These are phyloP conservation scores for Moniliella sp. DNA, from an alignment of 1,284 basidiomycete species.

Conservation along the genomic window DNA sequence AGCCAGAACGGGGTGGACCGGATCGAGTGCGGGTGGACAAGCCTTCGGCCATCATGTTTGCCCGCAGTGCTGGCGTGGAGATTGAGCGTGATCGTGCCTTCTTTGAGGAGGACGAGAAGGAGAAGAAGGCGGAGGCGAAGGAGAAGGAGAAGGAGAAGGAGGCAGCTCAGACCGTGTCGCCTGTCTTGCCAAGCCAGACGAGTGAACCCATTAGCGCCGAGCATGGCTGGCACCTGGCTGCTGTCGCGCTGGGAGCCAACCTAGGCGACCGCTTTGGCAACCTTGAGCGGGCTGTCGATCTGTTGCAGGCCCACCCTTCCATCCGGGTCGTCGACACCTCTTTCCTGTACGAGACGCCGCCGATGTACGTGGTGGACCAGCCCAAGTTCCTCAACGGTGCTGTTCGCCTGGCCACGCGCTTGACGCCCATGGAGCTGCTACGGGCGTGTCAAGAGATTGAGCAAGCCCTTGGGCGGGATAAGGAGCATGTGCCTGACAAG, in stretches of 20 bases:
- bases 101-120: constrained; percentile 13
- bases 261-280: constrained; percentile 68
- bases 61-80: constrained; percentile 45
- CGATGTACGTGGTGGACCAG: constrained; percentile 87
- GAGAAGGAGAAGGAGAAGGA: too few relatives aligned
- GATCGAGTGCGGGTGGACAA: constrained; percentile 47
- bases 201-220: too few relatives aligned
- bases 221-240: constrained; percentile 36
- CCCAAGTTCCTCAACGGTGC: constrained; percentile 73
- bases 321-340: constrained; percentile 50
- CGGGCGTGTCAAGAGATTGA: constrained; percentile 56
- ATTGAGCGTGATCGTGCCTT: constrained; percentile 41
- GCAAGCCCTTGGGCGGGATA: constrained; percentile 52
- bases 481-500: constrained; percentile 44
- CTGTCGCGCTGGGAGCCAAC: constrained; percentile 71
- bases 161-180: too few relatives aligned
- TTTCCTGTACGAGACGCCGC: constrained; percentile 75
- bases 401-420: constrained; percentile 52
- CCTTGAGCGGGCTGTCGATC: constrained; percentile 54
- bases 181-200: too few relatives aligned
- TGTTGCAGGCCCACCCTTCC: constrained; percentile 2
- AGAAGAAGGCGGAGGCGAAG: too few relatives aligned
- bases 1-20: constrained; percentile 13
- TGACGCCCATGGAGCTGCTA: constrained; percentile 48
- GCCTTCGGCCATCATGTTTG: constrained; percentile 53